Conservation (phyloP, 2,329 filamentous ascomycete genomes). For the Harringtonia lauricola region DNA sequence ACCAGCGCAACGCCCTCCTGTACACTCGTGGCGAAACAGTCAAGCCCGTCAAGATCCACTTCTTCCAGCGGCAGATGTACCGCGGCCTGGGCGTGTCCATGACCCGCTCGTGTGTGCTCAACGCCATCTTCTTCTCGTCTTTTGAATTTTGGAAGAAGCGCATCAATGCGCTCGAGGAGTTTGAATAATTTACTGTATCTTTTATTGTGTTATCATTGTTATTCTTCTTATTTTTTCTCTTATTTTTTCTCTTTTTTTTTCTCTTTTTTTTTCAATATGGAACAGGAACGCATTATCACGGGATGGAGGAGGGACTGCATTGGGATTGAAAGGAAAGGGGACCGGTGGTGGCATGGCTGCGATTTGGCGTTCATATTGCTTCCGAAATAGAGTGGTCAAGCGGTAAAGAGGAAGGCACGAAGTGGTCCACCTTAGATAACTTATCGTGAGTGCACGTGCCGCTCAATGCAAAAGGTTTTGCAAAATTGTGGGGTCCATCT, state of each 20-base stretch:
- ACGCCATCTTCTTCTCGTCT: constrained; percentile 81
- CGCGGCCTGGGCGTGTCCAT: constrained; percentile 75
- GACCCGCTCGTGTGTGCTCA: constrained; percentile 70
- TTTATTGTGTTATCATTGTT: background rate
- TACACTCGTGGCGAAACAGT: constrained; percentile 54
- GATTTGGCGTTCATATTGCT: no score
- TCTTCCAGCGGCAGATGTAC: constrained; percentile 70
- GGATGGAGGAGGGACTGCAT: no score
- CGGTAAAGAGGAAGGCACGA: no score
- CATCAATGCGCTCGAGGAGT: constrained; percentile 44
- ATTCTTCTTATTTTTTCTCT: background rate
- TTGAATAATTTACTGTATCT: constrained; percentile 6
- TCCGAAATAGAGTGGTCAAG: no score
- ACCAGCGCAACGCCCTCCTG: constrained; percentile 70
- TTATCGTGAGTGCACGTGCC: no score
- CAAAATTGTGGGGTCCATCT: no score
- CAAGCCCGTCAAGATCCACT: constrained; percentile 62
- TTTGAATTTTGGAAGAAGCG: constrained; percentile 75
- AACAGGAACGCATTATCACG: no score
- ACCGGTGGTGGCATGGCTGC: no score
- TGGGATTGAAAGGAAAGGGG: no score
- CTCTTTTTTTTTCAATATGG: background rate
- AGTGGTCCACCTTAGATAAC: no score
- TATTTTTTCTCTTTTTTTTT: background rate
- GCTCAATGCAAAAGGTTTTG: no score